These are phyloP conservation scores for Juglanconis sp. DNA, from an alignment of 2,329 filamentous ascomycete species.

Conservation along the genomic window DNA sequence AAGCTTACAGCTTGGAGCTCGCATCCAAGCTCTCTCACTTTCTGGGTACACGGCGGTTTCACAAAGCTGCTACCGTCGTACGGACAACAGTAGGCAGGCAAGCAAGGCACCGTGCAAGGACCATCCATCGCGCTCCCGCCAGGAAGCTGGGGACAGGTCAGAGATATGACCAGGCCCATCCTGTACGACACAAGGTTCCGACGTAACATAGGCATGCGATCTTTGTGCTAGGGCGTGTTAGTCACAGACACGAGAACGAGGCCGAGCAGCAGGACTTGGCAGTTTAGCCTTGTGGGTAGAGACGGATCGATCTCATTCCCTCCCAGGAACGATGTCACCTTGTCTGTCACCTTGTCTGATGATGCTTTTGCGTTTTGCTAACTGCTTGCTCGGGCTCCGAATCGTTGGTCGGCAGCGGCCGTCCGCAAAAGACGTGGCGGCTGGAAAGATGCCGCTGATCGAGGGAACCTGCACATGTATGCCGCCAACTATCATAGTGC, in stretches of 20 bases:
- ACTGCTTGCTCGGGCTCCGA: too few species aligned
- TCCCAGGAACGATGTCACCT: neutral
- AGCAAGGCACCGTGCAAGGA: neutral
- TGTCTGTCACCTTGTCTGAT: too few species aligned
- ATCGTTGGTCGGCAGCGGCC: too few species aligned
- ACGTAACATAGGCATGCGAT: neutral
- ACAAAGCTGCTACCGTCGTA: too few species aligned
- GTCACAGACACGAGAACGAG: neutral
- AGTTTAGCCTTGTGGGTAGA: neutral
- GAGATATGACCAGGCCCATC: neutral
- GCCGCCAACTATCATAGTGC: neutral
- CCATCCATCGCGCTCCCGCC: neutral
- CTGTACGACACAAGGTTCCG: neutral
- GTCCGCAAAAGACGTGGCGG: too few species aligned
- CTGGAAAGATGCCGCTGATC: too few species aligned
- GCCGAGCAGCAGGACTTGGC: neutral
- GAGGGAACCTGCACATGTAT: too few species aligned
- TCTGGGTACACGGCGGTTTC: too few species aligned
- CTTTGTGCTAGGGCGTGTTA: neutral
- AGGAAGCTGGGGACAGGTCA: neutral
- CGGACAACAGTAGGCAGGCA: too few species aligned
- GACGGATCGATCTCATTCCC: conserved; percentile 4
- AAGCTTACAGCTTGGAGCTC: too few species aligned
- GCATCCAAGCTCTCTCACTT: too few species aligned
- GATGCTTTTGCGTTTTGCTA: too few species aligned